These are phyloP conservation scores for Ascobolus immersus DNA, from an alignment of 495 filamentous ascomycete genomes.

Conservation along the genomic window DNA sequence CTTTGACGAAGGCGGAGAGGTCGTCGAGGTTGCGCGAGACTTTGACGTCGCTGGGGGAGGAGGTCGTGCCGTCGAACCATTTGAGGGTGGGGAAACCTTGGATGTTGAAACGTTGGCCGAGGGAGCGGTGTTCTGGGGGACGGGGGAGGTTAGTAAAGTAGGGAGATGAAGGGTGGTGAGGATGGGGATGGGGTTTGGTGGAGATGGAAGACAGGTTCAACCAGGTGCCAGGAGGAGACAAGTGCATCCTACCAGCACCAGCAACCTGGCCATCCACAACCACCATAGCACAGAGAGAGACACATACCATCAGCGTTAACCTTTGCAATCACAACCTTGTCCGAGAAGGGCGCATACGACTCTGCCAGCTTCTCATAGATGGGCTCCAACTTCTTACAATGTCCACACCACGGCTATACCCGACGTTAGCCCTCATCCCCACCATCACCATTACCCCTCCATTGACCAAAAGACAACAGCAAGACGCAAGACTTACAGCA, in stretches of 20 bases:
- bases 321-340: conserved; percentile 77
- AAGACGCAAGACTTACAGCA: conserved; percentile 21
- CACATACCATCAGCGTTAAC: conserved; percentile 54
- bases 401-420: conserved; percentile 65
- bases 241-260: too few relatives aligned
- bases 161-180: not conserved
- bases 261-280: too few relatives aligned
- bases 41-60: conserved; percentile 62
- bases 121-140: conserved; percentile 35
- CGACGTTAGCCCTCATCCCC: not conserved
- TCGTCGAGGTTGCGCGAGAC: conserved; percentile 73
- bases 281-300: too few relatives aligned
- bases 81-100: conserved; percentile 93
- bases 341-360: conserved; percentile 41
- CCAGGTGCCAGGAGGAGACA: not conserved
- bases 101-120: conserved; percentile 66
- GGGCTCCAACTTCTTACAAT: conserved; percentile 93
- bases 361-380: conserved; percentile 80
- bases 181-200: not conserved
- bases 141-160: not conserved
- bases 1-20: conserved; percentile 50
- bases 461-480: not conserved
- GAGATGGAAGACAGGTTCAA: not conserved
- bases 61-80: conserved; percentile 93
- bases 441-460: conserved; percentile 3